Evolutionary conservation across 257 asterid genomes (phyloP).

Genomic region (Solanum medicagineum): DNA sequence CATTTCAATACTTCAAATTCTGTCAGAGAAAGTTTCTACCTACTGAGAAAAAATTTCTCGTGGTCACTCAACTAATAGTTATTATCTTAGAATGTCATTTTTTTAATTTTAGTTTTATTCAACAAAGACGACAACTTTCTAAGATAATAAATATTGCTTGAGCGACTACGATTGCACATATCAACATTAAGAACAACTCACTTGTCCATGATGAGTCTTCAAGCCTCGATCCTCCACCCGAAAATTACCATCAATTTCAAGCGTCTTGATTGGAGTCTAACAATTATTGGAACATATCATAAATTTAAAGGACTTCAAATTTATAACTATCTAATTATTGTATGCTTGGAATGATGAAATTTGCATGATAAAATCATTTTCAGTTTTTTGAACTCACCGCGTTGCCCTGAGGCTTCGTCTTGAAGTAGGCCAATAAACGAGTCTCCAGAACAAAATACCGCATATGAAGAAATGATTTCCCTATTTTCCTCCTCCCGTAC

Average conservation of each 20-base stretch:
- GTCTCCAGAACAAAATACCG: constrained; percentile 79
- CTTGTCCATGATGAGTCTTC: constrained; percentile 94
- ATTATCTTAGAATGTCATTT: too few species aligned
- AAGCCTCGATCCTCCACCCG: constrained; percentile 94
- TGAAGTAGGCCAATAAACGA: constrained; percentile 72
- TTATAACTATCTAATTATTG: too few species aligned
- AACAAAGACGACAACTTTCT: too few species aligned
- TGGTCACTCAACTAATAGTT: too few species aligned
- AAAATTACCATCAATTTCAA: constrained; percentile 78
- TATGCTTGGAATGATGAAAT: too few species aligned
- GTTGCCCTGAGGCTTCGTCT: constrained; percentile 74
- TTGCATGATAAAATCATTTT: too few species aligned
- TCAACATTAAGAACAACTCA: constrained; percentile 18
- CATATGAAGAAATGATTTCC: constrained; percentile 79
- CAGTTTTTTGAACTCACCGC: constrained; percentile 25
- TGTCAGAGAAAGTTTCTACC: too few species aligned
- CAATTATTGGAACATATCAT: background rate
- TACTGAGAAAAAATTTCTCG: too few species aligned
- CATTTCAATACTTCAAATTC: too few species aligned
- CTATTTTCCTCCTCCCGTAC: constrained; percentile 84
- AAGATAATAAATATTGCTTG: too few species aligned
- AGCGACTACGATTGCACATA: background rate
- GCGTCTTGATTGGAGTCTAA: constrained; percentile 77
- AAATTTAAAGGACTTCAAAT: background rate
- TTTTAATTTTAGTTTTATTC: too few species aligned